Base-by-base conservation (phyloP, 1,284 basidiomycete genomes). In the Thecaphora thlaspeos region DNA sequence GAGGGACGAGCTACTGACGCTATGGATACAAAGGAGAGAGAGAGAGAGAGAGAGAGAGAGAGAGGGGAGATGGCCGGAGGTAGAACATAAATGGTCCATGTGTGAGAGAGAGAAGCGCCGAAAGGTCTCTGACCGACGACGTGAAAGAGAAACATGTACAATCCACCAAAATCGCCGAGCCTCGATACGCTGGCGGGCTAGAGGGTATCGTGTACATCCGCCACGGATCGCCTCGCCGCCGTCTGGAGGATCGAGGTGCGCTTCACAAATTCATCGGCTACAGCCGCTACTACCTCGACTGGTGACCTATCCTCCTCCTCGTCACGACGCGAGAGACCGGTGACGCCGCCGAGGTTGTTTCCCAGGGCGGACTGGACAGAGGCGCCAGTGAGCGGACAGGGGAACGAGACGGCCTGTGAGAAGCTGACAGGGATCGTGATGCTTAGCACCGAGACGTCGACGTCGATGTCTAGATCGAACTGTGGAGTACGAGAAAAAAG, bases 391-490 rank as follows among this genome's bases (percentile, higher is more conserved):
- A 62, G 24, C 0, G 67, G 67, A 37, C 67, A 70, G 2, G 63
- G 48, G 61, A 70, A 70, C 37, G 53, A 61, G 18, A 70, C 45
- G 38, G 56, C 58, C 14, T 48, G 48, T 49, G 49, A 43, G 21
- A 71, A 51, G 39, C 55, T 46, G 40, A 68, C 55, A 0, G 68
- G 68, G 41, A 70, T 62, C 11, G 61, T 49, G 42, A 70, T 51
- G 32, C 56, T 62, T 19, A 71, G 55, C 43, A 65, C 61, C 17
- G 60, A 60, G 11, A 71, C 46, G 22, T 64, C 54, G 42, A 65
- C 60, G 28, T 64, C 50, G 50, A 71, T 44, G 32, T 69, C 61
- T 46, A 70, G 55, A 38, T 61, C 39, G 56, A 68, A 65, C 48
- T 50, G 26, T 11, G 26, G 7, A 11, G 26, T 28, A n/a, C n/a